These are phyloP conservation scores for Colletotrichum tamarilloi DNA, from an alignment of 2,329 filamentous ascomycete genomes.

Conservation along the genomic window DNA sequence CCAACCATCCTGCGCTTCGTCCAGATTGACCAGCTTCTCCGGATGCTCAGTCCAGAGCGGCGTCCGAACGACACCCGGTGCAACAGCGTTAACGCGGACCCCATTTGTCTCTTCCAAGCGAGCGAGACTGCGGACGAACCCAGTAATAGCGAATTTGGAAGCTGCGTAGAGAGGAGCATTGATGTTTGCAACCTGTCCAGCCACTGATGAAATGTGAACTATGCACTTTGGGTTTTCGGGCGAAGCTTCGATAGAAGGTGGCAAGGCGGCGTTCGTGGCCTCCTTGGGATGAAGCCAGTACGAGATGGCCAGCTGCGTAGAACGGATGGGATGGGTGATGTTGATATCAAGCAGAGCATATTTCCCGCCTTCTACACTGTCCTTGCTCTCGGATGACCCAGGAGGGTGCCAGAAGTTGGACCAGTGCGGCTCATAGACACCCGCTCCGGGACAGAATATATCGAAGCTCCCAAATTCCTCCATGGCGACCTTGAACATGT, in stretches of 20 bases:
- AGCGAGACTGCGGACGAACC: conserved; percentile 54
- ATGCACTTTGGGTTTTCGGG: conserved; percentile 47
- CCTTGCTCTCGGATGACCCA: conserved; percentile 46
- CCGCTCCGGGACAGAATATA: conserved; percentile 58
- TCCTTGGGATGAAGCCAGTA: conserved; percentile 48
- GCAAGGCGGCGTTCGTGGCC: not conserved
- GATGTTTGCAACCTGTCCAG: conserved; percentile 48
- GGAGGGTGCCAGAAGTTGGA: conserved; percentile 56
- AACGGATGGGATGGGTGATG: conserved; percentile 53
- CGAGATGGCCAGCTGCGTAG: conserved; percentile 52
- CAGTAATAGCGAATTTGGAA: conserved; percentile 51
- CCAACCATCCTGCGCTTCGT: conserved; percentile 50
- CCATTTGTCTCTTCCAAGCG: conserved; percentile 45
- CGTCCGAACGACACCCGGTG: conserved; percentile 56
- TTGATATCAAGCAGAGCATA: conserved; percentile 54
- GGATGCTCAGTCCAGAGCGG: conserved; percentile 58
- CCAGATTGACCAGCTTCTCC: conserved; percentile 53
- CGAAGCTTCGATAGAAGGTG: conserved; percentile 34
- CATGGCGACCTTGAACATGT: conserved; percentile 48
- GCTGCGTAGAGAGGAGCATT: conserved; percentile 51
- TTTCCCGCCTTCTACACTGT: conserved; percentile 42
- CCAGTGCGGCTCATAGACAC: conserved; percentile 58
- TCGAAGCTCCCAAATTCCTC: conserved; percentile 51
- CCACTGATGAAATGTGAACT: conserved; percentile 51
- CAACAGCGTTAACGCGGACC: conserved; percentile 54